A percentile compares a stretch with the other conserved stretches of the same genome.
Evolutionary conservation across 2,329 filamentous ascomycete species (phyloP).

Genomic region (Dactylella cylindrospora): DNA sequence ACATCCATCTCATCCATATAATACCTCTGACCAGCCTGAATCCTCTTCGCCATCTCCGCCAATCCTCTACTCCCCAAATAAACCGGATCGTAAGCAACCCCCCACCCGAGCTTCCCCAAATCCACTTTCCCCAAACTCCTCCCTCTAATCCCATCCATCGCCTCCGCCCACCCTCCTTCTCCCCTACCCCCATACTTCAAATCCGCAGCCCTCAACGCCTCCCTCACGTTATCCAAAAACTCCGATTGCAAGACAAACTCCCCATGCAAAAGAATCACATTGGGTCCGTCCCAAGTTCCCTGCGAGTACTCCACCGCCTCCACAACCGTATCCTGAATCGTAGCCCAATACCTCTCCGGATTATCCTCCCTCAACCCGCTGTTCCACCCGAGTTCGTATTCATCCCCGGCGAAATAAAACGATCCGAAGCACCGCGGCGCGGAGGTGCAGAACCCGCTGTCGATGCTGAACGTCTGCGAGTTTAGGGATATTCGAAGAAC

Average conservation of each 20-base stretch:
- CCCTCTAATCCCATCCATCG: too few species aligned
- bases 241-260: conserved; percentile 5
- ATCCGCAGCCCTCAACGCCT: conserved; percentile 1
- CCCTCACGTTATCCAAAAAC: conserved; percentile 8
- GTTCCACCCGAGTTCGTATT: conserved; percentile 6
- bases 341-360: conserved; percentile 9
- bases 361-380: not conserved
- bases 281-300: not conserved
- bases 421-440: conserved; percentile 4
- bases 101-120: not conserved
- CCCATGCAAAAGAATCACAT: conserved; percentile 9
- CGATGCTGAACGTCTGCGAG: conserved; percentile 8
- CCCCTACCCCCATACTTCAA: too few species aligned
- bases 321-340: not conserved
- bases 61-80: conserved; percentile 5
- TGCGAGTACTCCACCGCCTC: not conserved
- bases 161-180: conserved; percentile 4
- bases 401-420: not conserved
- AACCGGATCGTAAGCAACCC: not conserved
- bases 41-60: conserved; percentile 17
- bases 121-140: too few species aligned
- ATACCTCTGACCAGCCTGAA: conserved; percentile 6
- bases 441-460: conserved; percentile 44
- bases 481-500: conserved; percentile 9
- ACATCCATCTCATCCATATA: conserved; percentile 9